phyloP scores from a whole-genome alignment of 306 rosid species.

The Malus orientalis region DNA sequence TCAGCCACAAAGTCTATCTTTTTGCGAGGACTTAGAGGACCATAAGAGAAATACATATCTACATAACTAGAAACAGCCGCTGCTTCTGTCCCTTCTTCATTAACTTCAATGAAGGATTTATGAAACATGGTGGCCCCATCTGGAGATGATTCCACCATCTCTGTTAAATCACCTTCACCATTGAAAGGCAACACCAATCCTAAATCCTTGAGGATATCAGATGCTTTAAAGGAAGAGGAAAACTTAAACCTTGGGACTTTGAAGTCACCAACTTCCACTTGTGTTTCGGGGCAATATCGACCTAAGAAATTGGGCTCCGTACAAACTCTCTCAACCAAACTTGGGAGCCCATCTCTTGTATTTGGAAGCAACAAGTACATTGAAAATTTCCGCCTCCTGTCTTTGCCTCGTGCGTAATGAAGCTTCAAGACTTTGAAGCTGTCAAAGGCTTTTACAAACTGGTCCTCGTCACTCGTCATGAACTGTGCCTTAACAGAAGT shows the following conservation, averaged over 20 bases:
- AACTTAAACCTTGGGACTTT: constrained; percentile 67
- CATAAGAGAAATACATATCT: too few species aligned
- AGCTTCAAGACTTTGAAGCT: constrained; percentile 67
- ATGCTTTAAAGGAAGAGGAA: constrained; percentile 53
- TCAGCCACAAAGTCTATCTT: too few species aligned
- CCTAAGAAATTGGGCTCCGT: constrained; percentile 48
- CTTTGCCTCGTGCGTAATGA: constrained; percentile 52
- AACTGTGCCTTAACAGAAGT: constrained; percentile 49
- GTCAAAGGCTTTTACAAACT: constrained; percentile 33
- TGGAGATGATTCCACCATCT: too few species aligned
- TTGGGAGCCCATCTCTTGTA: constrained; percentile 54
- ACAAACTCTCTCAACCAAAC: constrained; percentile 50
- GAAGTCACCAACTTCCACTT: constrained; percentile 50
- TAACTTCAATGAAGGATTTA: too few species aligned
- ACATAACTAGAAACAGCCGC: too few species aligned
- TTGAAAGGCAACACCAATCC: constrained; percentile 35
- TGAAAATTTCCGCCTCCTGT: constrained; percentile 45
- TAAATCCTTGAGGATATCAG: constrained; percentile 36
- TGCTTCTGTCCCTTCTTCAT: too few species aligned
- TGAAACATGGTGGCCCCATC: too few species aligned
- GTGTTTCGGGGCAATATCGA: constrained; percentile 31
- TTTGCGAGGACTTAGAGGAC: too few species aligned
- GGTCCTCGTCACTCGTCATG: constrained; percentile 58
- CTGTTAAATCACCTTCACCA: too few species aligned
- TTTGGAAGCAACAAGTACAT: constrained; percentile 75